phyloP scores from a whole-genome alignment of 1,284 basidiomycete genomes.

The Omphalotus olearius region DNA sequence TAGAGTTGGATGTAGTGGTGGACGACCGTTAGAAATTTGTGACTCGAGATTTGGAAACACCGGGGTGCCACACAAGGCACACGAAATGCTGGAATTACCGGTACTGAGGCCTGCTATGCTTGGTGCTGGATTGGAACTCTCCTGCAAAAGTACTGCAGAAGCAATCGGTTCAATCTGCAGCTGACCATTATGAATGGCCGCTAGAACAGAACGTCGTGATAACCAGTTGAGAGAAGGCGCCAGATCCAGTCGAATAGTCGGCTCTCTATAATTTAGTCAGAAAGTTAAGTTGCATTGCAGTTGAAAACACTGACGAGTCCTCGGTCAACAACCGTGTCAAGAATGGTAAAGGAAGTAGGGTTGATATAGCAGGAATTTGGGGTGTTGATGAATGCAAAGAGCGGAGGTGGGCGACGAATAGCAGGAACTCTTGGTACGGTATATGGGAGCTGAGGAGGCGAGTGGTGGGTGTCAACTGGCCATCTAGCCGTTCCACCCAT shows the following conservation, averaged over 20 bases:
- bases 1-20: conserved; percentile 19
- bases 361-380: conserved; percentile 61
- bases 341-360: conserved; percentile 79
- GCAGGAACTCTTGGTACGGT: conserved; percentile 84
- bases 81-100: conserved; percentile 28
- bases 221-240: conserved; percentile 95
- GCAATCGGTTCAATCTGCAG: conserved; percentile 86
- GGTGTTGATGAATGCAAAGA: conserved; percentile 58
- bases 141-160: conserved; percentile 48
- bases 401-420: conserved; percentile 81
- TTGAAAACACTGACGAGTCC: conserved; percentile 70
- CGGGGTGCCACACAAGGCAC: conserved; percentile 75
- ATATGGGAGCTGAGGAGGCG: conserved; percentile 64
- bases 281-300: conserved; percentile 8
- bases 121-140: conserved; percentile 32
- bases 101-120: conserved; percentile 39
- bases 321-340: conserved; percentile 78
- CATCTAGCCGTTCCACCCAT: conserved; percentile 44
- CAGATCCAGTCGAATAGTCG: conserved; percentile 88
- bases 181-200: conserved; percentile 86
- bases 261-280: conserved; percentile 56
- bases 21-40: conserved; percentile 22
- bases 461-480: conserved; percentile 22
- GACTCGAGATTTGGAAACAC: conserved; percentile 36
- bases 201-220: conserved; percentile 79